Conservation (phyloP, 495 filamentous ascomycete species). For the Amphirosellinia nigrospora region DNA sequence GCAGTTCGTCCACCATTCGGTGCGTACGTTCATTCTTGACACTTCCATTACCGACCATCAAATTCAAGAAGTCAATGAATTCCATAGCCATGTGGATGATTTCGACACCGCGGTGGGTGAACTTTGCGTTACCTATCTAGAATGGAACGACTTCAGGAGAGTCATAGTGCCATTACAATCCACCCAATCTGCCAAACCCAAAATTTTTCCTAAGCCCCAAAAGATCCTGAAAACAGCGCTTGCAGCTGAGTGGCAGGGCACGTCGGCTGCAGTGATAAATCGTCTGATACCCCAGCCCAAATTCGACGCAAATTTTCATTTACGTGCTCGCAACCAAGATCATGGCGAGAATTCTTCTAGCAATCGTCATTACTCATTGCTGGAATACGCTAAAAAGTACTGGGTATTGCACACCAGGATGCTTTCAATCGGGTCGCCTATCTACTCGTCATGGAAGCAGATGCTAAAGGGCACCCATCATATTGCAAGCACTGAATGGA, state of each 20-base stretch:
- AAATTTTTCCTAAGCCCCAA: background rate
- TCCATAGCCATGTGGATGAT: background rate
- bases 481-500: background rate
- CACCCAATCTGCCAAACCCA: background rate
- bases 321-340: background rate
- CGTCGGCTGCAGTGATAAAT: background rate
- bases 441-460: background rate
- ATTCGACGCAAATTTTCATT: background rate
- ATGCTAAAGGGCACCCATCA: background rate
- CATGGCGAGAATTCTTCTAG: too few species aligned
- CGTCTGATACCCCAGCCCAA: background rate
- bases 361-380: background rate
- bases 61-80: background rate
- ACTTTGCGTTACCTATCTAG: conserved; percentile 5
- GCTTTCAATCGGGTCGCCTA: background rate
- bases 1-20: conserved; percentile 1
- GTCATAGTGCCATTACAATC: background rate
- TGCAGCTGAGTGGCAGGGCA: background rate
- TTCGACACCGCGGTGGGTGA: background rate
- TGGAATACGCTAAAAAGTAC: conserved; percentile 2
- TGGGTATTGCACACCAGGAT: conserved; percentile 3
- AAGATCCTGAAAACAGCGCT: background rate
- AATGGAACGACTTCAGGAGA: conserved; percentile 5
- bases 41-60: background rate
- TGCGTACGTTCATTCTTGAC: background rate